phyloP scores from a whole-genome alignment of 306 rosid genomes.

The Quercus parvula region DNA sequence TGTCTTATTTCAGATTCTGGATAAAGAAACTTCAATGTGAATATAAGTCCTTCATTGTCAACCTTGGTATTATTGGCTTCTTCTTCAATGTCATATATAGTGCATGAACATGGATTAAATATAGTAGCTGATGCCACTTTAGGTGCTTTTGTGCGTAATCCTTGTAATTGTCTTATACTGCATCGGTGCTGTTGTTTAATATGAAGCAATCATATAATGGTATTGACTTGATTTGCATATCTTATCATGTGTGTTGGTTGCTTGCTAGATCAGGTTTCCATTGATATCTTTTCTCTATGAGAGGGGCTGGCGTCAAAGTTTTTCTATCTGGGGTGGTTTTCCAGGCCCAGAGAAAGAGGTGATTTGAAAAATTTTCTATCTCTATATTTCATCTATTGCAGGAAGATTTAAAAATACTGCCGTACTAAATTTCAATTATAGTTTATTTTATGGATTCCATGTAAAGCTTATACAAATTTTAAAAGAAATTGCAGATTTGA shows the following conservation, averaged over 20 bases:
- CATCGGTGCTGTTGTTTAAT: background rate
- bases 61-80: background rate
- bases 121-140: background rate
- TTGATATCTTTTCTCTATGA: conserved; percentile 80
- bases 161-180: background rate
- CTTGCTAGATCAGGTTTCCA: conserved; percentile 62
- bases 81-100: background rate
- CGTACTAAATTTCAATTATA: background rate
- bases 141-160: background rate
- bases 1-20: background rate
- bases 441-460: background rate
- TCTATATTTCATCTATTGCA: background rate
- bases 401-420: background rate
- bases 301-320: conserved; percentile 97
- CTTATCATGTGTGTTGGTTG: conserved; percentile 13
- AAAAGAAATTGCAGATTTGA: background rate
- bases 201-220: conserved; percentile 10
- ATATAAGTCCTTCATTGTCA: background rate
- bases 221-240: conserved; percentile 11
- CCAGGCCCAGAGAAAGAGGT: conserved; percentile 98
- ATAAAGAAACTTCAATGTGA: background rate
- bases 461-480: background rate
- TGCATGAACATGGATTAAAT: background rate
- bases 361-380: conserved; percentile 4
- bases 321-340: conserved; percentile 63